These are phyloP conservation scores for Kazachstania viticola DNA, from an alignment of 805 yeast genomes.

Conservation along the genomic window DNA sequence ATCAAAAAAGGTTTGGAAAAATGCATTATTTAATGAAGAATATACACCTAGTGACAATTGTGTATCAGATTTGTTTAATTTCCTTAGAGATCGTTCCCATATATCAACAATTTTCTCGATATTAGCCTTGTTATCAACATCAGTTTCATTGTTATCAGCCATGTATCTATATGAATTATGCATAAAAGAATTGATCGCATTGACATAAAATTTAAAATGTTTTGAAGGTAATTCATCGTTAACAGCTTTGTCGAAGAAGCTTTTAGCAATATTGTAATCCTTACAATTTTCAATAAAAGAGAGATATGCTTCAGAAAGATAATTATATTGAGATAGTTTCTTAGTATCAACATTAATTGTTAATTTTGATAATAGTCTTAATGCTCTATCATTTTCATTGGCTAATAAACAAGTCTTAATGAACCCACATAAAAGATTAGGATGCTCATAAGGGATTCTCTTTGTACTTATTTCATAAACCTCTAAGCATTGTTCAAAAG, in stretches of 20 bases:
- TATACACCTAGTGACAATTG: conserved; percentile 50
- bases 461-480: conserved; percentile 35
- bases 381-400: conserved; percentile 49
- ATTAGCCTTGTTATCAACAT: conserved; percentile 2
- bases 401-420: conserved; percentile 55
- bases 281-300: conserved; percentile 63
- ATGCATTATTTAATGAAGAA: conserved; percentile 53
- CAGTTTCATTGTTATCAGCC: conserved; percentile 37
- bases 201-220: too few relatives aligned
- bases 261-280: conserved; percentile 54
- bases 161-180: conserved; percentile 48
- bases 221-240: conserved; percentile 60
- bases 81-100: too few relatives aligned
- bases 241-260: conserved; percentile 60
- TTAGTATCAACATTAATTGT: conserved; percentile 26
- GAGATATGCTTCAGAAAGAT: conserved; percentile 59
- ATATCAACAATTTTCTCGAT: conserved; percentile 51
- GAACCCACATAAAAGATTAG: conserved; percentile 50
- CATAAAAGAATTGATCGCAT: conserved; percentile 57
- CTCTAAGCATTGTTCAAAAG: conserved; percentile 43
- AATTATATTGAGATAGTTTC: conserved; percentile 17
- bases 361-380: conserved; percentile 45
- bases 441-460: conserved; percentile 15
- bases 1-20: conserved; percentile 52
- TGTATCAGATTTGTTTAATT: conserved; percentile 38